A percentile compares a stretch with the other conserved stretches of the same genome.
These are phyloP conservation scores for Pseudomonodictys pantanalensis DNA, from an alignment of 495 filamentous ascomycete genomes.

Conservation along the genomic window DNA sequence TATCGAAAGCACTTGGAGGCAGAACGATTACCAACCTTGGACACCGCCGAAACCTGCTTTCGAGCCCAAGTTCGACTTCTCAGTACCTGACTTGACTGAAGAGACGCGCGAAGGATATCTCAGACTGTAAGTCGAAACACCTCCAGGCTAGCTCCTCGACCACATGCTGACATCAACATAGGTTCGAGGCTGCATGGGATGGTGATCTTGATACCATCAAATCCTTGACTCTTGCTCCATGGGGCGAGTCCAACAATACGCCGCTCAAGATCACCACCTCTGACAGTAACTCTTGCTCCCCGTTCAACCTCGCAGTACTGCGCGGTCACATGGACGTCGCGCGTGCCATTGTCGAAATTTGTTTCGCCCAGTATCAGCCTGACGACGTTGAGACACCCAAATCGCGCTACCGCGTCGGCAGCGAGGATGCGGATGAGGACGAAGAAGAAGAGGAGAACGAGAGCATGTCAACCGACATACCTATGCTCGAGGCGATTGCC, in stretches of 20 bases:
- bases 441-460: slow-evolving; percentile 39
- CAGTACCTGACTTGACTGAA: slow-evolving; percentile 51
- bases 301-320: slow-evolving; percentile 64
- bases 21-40: slow-evolving; percentile 10
- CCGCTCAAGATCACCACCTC: slow-evolving; percentile 61
- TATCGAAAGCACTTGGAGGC: slow-evolving; percentile 10
- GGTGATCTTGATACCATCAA: slow-evolving; percentile 62
- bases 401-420: slow-evolving; percentile 23
- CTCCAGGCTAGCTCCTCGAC: not conserved
- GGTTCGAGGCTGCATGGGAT: slow-evolving; percentile 67
- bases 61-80: slow-evolving; percentile 44
- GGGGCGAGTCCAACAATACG: slow-evolving; percentile 43
- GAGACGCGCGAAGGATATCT: slow-evolving; percentile 55
- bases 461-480: slow-evolving; percentile 44
- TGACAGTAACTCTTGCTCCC: slow-evolving; percentile 49
- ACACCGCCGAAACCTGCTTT: slow-evolving; percentile 39
- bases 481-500: slow-evolving; percentile 47
- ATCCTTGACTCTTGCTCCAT: slow-evolving; percentile 48
- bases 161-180: slow-evolving; percentile 32
- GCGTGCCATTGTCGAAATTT: slow-evolving; percentile 63
- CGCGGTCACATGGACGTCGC: slow-evolving; percentile 61
- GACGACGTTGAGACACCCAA: slow-evolving; percentile 32
- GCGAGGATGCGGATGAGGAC: slow-evolving; percentile 46
- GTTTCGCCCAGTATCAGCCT: slow-evolving; percentile 60
- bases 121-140: slow-evolving; percentile 42